Evolutionary conservation across 371 early-diverging fungal genomes (phyloP), one percentile per base, ranked within the genome.

Genomic region (Actinomortierella ambigua): DNA sequence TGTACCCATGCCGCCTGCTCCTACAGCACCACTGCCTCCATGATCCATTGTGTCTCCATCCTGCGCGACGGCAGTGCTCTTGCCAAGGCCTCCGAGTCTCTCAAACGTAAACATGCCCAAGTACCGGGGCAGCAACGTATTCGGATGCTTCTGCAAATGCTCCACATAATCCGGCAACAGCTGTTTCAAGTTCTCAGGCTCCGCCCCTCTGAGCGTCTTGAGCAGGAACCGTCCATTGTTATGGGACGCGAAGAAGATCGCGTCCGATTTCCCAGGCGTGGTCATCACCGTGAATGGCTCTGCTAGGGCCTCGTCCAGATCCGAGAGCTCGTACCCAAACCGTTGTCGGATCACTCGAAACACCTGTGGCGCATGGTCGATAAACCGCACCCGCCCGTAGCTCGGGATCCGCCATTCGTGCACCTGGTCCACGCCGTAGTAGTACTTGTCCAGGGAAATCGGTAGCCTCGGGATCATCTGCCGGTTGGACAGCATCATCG

Each of bases 101-200:
- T 86, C 86, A 60, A 84, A 83, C 1, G 82, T 81, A 65, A 79
- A 86, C 65, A 83, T 76, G 9, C 86, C 86, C 27, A 86, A 61
- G 57, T 86, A 86, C 1, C 83, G 75, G 23, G 86, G 86, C 18
- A 86, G 65, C 4, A 86, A 61, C 7, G 86, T 82, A 52, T 77
- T 73, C 2, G 80, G 81, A 55, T 81, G 18, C 49, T 69, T 55
- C 7, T 64, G 57, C 5, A 82, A 68, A 61, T 82, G 77, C 1
- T 69, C 52, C 40, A 84, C 29, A 65, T 84, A 86, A 28, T 77
- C 77, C 0, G 81, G 79, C 28, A 86, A 55, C 26, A 86, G 81
- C 0, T 43, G 44, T 58, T 76, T 75, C 20, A 86, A 57, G 56
- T 81, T 81, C 3, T 84, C 84, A 0, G 79, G 81, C 55, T 86